Evolutionary conservation across 2,329 filamentous ascomycete genomes (phyloP).

Genomic region (Emmonsia crescens): DNA sequence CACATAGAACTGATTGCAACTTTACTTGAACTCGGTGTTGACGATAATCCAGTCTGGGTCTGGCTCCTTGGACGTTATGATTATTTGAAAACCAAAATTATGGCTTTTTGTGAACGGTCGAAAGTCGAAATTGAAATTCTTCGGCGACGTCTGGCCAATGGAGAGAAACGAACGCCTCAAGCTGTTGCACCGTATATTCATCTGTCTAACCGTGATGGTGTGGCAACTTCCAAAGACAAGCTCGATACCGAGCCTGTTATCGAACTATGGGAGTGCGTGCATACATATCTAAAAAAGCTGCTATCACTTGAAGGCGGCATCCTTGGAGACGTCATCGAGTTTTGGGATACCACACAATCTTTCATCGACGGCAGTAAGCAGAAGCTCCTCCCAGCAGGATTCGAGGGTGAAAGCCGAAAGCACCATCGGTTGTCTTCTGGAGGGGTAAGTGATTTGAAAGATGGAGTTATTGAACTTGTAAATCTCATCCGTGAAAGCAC

Average conservation of each 20-base stretch:
- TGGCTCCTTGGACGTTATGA: slow-evolving; percentile 89
- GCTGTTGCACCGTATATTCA: slow-evolving; percentile 65
- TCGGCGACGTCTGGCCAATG: slow-evolving; percentile 64
- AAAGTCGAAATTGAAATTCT: slow-evolving; percentile 88
- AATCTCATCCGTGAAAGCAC: slow-evolving; percentile 71
- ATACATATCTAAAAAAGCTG: slow-evolving; percentile 60
- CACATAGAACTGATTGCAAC: slow-evolving; percentile 86
- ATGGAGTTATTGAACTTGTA: slow-evolving; percentile 71
- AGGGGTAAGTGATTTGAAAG: slow-evolving; percentile 60
- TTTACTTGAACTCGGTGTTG: slow-evolving; percentile 83
- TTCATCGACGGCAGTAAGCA: slow-evolving; percentile 85
- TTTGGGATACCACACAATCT: slow-evolving; percentile 83
- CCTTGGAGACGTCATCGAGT: slow-evolving; percentile 80
- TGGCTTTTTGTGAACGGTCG: slow-evolving; percentile 67
- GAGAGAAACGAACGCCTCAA: slow-evolving; percentile 59
- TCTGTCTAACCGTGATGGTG: slow-evolving; percentile 56
- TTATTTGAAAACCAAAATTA: slow-evolving; percentile 76
- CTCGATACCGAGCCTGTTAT: slow-evolving; percentile 73
- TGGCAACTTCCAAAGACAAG: slow-evolving; percentile 49
- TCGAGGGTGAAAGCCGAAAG: slow-evolving; percentile 66
- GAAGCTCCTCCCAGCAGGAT: slow-evolving; percentile 63
- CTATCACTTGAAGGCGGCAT: slow-evolving; percentile 66
- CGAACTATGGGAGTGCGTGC: slow-evolving; percentile 86
- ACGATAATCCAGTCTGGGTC: slow-evolving; percentile 92
- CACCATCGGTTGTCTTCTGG: slow-evolving; percentile 71